A percentile compares a stretch with the other conserved stretches of the same genome.
phyloP scores from a whole-genome alignment of 129 eudicot species.

The Deinandra increscens region DNA sequence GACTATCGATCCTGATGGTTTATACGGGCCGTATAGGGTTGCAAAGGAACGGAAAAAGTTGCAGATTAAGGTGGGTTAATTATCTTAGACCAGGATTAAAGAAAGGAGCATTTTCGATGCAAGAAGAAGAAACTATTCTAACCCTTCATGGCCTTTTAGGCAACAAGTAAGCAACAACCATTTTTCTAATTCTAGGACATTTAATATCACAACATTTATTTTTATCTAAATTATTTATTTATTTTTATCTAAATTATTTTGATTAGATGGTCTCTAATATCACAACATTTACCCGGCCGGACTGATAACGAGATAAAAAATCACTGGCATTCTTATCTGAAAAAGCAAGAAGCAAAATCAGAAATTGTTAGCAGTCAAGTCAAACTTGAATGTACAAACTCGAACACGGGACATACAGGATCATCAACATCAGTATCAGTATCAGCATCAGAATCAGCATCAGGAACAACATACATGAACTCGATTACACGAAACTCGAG shows the following conservation, averaged over 20 bases:
- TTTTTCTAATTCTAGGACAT: neutral
- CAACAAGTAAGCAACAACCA: no score
- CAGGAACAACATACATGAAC: constrained; percentile 27
- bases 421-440: constrained; percentile 31
- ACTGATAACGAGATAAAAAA: constrained; percentile 88
- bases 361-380: constrained; percentile 26
- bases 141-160: no score
- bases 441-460: neutral
- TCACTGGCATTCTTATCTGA: no score
- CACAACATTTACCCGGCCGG: constrained; percentile 81
- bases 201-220: neutral
- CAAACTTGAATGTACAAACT: constrained; percentile 26
- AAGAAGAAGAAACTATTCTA: no score
- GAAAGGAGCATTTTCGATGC: no score
- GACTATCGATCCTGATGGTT: neutral
- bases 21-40: constrained; percentile 47
- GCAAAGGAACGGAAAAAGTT: constrained; percentile 83
- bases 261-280: constrained; percentile 75
- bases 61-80: constrained; percentile 94
- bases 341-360: constrained; percentile 38
- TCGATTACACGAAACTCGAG: constrained; percentile 35
- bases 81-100: no score
- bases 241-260: neutral
- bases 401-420: constrained; percentile 6
- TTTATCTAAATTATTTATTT: no score